Percentiles rank a stretch among this genome's conserved stretches.
Conservation (phyloP, 306 rosid genomes). For the Sphenostylis stenocarpa region DNA sequence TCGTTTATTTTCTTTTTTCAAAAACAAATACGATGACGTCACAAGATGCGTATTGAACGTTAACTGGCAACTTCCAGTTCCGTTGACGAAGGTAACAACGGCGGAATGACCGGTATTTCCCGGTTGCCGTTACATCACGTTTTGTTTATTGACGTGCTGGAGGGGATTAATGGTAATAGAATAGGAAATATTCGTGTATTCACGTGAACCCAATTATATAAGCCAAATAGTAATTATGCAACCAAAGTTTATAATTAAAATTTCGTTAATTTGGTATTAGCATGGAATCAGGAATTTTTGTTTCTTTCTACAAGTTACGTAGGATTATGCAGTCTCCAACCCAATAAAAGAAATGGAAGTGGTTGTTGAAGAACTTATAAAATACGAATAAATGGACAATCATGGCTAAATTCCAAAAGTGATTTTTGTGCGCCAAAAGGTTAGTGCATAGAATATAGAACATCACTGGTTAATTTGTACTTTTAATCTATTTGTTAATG, state of each 20-base stretch:
- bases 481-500: not conserved
- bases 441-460: not conserved
- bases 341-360: not conserved
- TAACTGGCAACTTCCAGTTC: conserved; percentile 15
- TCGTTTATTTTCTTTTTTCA: not conserved
- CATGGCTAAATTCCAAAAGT: not conserved
- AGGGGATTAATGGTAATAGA: not conserved
- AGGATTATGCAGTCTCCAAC: not conserved
- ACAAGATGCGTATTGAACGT: not conserved
- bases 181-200: not conserved
- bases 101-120: conserved; percentile 4
- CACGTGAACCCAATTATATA: not conserved
- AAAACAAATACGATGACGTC: not conserved
- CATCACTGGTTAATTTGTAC: not conserved
- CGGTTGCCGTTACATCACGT: not conserved
- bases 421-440: not conserved
- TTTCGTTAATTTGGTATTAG: too few relatives aligned
- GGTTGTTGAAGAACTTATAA: not conserved
- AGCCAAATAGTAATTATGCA: not conserved
- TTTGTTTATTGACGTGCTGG: not conserved
- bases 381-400: not conserved
- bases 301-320: not conserved
- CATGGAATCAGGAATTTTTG: too few relatives aligned
- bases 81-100: not conserved
- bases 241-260: not conserved